A percentile compares a stretch with the other conserved stretches of the same genome.
Evolutionary conservation across 1,139 yeast species (phyloP).

Genomic region (Zygosaccharomyces sapae): DNA sequence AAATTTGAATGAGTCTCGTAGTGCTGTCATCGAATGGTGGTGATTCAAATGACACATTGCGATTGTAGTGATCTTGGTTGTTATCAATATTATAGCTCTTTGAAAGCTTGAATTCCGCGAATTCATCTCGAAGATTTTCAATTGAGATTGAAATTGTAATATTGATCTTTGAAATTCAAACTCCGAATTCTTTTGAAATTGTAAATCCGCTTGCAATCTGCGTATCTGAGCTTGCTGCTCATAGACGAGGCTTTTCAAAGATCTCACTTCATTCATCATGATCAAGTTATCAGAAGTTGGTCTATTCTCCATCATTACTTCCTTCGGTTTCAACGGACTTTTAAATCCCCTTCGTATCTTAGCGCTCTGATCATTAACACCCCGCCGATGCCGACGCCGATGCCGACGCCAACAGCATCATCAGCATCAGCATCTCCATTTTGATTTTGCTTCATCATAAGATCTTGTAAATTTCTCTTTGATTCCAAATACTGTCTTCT

Average conservation of each 20-base stretch:
- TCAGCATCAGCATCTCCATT: not conserved
- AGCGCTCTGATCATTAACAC: not conserved
- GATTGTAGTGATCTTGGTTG: constrained; percentile 11
- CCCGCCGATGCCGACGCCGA: too few species aligned
- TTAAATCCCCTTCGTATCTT: constrained; percentile 8
- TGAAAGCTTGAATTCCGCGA: too few species aligned
- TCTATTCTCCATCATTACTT: not conserved
- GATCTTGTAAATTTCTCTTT: constrained; percentile 23
- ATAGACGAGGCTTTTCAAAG: constrained; percentile 17
- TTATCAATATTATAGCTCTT: too few species aligned
- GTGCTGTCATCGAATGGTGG: constrained; percentile 25
- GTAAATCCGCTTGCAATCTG: constrained; percentile 13
- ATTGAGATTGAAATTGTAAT: constrained; percentile 10
- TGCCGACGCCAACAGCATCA: too few species aligned
- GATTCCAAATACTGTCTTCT: constrained; percentile 31
- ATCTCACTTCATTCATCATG: constrained; percentile 14
- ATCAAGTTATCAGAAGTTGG: constrained; percentile 10
- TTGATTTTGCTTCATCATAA: constrained; percentile 16
- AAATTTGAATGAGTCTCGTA: constrained; percentile 21
- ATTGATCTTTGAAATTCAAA: constrained; percentile 13
- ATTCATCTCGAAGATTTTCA: constrained; percentile 9
- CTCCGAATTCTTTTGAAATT: constrained; percentile 14
- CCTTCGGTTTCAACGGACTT: not conserved
- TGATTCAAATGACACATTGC: constrained; percentile 3
- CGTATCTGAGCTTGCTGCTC: constrained; percentile 21